phyloP scores from a whole-genome alignment of 1,284 basidiomycete genomes.

The Malassezia psittaci region DNA sequence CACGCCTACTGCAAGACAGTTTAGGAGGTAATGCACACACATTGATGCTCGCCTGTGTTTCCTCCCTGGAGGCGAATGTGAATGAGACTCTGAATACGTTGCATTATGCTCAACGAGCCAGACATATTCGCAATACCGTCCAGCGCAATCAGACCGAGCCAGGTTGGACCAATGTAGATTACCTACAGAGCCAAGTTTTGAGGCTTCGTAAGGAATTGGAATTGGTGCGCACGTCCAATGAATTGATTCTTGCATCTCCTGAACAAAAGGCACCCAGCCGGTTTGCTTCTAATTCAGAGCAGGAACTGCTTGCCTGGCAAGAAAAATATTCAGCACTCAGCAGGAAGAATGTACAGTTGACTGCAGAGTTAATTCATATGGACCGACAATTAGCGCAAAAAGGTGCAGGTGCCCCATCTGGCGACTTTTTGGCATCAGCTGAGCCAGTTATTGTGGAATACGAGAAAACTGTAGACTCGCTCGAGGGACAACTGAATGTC shows the following conservation, averaged over 20 bases:
- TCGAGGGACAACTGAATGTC: constrained; percentile 85
- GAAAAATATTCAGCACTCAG: constrained; percentile 71
- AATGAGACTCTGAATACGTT: constrained; percentile 91
- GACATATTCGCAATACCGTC: constrained; percentile 92
- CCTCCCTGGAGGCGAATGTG: constrained; percentile 87
- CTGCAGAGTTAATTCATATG: constrained; percentile 66
- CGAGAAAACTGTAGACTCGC: constrained; percentile 87
- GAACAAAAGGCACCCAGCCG: background rate
- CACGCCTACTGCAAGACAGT: constrained; percentile 83
- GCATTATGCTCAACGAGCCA: constrained; percentile 92
- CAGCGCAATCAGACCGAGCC: constrained; percentile 87
- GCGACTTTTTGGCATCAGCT: constrained; percentile 86
- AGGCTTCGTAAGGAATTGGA: constrained; percentile 73
- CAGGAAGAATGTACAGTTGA: constrained; percentile 72
- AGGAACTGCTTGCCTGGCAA: constrained; percentile 64
- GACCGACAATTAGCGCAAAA: constrained; percentile 27
- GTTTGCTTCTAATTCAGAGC: constrained; percentile 37
- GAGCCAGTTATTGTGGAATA: constrained; percentile 92
- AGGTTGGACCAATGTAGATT: constrained; percentile 96
- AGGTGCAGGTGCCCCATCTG: constrained; percentile 52
- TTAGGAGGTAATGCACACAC: constrained; percentile 97
- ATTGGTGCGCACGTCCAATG: constrained; percentile 30
- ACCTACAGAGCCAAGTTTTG: constrained; percentile 59
- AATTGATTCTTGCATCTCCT: constrained; percentile 5
- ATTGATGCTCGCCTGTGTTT: constrained; percentile 96